These are phyloP conservation scores for Pleurotus eryngii DNA, from an alignment of 768 basidiomycete species.

Conservation along the genomic window DNA sequence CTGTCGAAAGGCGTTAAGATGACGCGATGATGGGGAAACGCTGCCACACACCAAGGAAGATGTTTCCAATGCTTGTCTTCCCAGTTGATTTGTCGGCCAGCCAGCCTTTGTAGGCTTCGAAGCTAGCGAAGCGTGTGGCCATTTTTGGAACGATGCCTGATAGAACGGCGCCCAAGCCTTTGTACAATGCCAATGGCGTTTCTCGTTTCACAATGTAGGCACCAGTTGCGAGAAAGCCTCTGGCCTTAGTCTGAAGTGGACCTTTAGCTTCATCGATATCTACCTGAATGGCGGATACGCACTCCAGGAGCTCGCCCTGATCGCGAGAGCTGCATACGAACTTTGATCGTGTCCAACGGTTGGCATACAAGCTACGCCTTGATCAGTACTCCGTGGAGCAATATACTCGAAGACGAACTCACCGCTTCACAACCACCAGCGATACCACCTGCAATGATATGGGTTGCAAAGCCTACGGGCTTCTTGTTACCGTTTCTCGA, in stretches of 20 bases:
- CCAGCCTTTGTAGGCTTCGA: conserved; percentile 90
- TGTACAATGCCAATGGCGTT: conserved; percentile 94
- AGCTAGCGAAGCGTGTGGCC: conserved; percentile 98
- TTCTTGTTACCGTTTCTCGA: conserved; percentile 62
- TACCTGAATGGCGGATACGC: conserved; percentile 29
- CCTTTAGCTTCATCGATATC: neutral
- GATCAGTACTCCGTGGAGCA: neutral
- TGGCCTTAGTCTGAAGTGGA: conserved; percentile 70
- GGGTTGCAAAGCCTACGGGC: conserved; percentile 80
- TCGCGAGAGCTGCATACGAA: conserved; percentile 97
- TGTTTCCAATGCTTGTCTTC: conserved; percentile 70
- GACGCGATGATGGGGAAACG: neutral
- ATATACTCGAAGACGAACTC: conserved; percentile 21
- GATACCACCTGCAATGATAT: conserved; percentile 91
- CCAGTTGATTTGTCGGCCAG: conserved; percentile 76
- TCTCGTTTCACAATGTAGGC: conserved; percentile 84
- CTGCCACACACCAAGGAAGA: conserved; percentile 74
- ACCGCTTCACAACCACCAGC: conserved; percentile 94
- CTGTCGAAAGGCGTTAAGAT: conserved; percentile 33
- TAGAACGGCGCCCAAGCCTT: conserved; percentile 94
- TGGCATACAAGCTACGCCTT: conserved; percentile 69
- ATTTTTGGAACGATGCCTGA: conserved; percentile 99
- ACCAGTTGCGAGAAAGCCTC: conserved; percentile 92
- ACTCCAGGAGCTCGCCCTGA: conserved; percentile 81
- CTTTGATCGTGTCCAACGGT: conserved; percentile 98